Percentiles rank a stretch among this genome's conserved stretches.
Conservation (phyloP, 306 rosid genomes). For the Lagenaria siceraria region DNA sequence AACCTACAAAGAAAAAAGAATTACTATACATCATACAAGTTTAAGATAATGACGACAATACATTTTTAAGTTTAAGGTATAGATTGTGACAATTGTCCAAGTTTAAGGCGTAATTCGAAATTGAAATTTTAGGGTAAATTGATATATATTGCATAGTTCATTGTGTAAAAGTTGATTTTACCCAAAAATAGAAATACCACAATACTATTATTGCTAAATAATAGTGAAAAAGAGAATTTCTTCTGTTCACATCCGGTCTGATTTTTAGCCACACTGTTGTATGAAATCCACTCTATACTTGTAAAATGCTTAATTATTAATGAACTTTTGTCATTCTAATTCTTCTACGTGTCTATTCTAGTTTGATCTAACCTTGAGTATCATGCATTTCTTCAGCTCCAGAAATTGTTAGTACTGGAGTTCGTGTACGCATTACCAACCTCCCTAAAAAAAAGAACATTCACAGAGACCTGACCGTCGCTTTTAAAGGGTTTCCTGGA, state of each 20-base stretch:
- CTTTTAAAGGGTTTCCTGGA: conserved; percentile 55
- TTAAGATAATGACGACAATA: not conserved
- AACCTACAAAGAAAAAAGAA: not conserved
- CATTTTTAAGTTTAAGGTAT: not conserved
- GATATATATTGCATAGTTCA: not conserved
- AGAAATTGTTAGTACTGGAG: conserved; percentile 33
- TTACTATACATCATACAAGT: not conserved
- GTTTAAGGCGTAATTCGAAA: not conserved
- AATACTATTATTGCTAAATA: not conserved
- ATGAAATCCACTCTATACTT: not conserved
- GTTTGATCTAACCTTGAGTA: not conserved
- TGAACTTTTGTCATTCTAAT: not conserved
- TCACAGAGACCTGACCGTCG: conserved; percentile 54
- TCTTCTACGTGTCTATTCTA: not conserved
- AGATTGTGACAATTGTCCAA: not conserved
- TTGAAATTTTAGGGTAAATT: not conserved
- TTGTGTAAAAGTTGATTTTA: not conserved
- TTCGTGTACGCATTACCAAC: conserved; percentile 45
- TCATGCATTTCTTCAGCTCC: conserved; percentile 24
- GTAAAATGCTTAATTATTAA: not conserved
- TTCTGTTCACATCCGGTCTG: not conserved
- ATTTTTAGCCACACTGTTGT: not conserved
- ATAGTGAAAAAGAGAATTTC: not conserved
- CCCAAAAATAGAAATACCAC: not conserved
- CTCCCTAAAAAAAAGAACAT: conserved; percentile 78